Evolutionary conservation across 1,139 yeast species (phyloP).

Genomic region (Groenewaldozyma sp.): DNA sequence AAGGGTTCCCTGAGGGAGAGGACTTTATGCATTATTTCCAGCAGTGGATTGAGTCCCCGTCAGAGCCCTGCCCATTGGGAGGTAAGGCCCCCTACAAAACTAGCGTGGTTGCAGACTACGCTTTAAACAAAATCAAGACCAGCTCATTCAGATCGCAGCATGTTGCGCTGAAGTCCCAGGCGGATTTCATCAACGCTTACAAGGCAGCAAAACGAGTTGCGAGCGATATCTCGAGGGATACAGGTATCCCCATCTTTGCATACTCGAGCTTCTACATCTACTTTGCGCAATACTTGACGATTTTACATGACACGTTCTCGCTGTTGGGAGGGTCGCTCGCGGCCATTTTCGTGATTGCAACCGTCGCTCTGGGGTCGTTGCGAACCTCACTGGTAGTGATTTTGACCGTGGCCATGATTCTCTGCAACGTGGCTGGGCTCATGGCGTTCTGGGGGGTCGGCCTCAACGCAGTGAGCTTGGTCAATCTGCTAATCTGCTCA

Average conservation of each 20-base stretch:
- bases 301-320: conserved; percentile 46
- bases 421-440: conserved; percentile 68
- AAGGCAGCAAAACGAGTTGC: conserved; percentile 64
- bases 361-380: conserved; percentile 57
- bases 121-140: conserved; percentile 37
- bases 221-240: conserved; percentile 40
- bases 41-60: conserved; percentile 75
- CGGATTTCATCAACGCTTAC: conserved; percentile 75
- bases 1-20: conserved; percentile 70
- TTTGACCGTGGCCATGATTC: conserved; percentile 51
- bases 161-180: conserved; percentile 67
- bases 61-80: conserved; percentile 91
- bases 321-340: conserved; percentile 49
- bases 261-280: conserved; percentile 89
- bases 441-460: conserved; percentile 71
- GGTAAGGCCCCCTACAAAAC: conserved; percentile 86
- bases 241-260: conserved; percentile 62
- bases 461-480: conserved; percentile 81
- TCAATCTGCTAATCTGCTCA: conserved; percentile 78
- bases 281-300: conserved; percentile 76
- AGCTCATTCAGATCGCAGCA: conserved; percentile 78
- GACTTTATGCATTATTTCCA: conserved; percentile 66
- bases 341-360: conserved; percentile 46
- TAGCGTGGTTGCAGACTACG: conserved; percentile 42
- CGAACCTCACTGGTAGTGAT: conserved; percentile 50